Conservation (phyloP, 2,329 filamentous ascomycete species). For the Exophiala aquamarina region DNA sequence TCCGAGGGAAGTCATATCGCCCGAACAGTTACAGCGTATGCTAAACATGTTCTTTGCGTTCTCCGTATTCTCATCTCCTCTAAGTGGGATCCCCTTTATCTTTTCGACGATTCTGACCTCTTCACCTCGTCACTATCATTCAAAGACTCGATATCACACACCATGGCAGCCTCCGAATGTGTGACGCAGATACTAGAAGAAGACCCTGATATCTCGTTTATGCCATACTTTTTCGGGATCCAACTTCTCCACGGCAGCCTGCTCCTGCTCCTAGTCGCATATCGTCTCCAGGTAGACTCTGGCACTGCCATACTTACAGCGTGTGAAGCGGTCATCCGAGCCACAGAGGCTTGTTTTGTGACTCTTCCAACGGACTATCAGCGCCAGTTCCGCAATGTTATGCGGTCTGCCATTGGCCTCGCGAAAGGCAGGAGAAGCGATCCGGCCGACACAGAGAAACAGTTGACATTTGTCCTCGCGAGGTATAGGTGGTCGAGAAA, state of each 20-base stretch:
- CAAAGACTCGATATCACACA: slow-evolving; percentile 47
- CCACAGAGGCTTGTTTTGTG: slow-evolving; percentile 53
- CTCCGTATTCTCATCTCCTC: slow-evolving; percentile 50
- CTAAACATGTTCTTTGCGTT: slow-evolving; percentile 50
- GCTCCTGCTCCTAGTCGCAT: slow-evolving; percentile 50
- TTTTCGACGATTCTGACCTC: slow-evolving; percentile 51
- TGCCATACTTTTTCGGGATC: slow-evolving; percentile 55
- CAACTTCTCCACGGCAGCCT: slow-evolving; percentile 55
- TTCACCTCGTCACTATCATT: slow-evolving; percentile 51
- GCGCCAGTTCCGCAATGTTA: slow-evolving; percentile 56
- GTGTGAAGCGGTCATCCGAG: slow-evolving; percentile 52
- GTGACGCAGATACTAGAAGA: slow-evolving; percentile 47
- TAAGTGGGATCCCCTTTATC: slow-evolving; percentile 52
- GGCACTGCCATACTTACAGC: slow-evolving; percentile 42
- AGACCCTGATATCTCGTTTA: slow-evolving; percentile 53
- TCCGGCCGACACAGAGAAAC: slow-evolving; percentile 46
- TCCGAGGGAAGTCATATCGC: slow-evolving; percentile 34
- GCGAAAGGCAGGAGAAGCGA: slow-evolving; percentile 45
- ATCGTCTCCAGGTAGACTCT: slow-evolving; percentile 42
- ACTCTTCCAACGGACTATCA: slow-evolving; percentile 53
- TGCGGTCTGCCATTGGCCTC: slow-evolving; percentile 50
- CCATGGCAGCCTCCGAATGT: slow-evolving; percentile 48
- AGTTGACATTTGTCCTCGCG: slow-evolving; percentile 51
- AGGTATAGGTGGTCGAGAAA: slow-evolving; percentile 54
- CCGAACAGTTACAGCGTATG: slow-evolving; percentile 48